These are phyloP conservation scores for Hypoxylon sp. DNA, from an alignment of 2,329 filamentous ascomycete species.

Conservation along the genomic window DNA sequence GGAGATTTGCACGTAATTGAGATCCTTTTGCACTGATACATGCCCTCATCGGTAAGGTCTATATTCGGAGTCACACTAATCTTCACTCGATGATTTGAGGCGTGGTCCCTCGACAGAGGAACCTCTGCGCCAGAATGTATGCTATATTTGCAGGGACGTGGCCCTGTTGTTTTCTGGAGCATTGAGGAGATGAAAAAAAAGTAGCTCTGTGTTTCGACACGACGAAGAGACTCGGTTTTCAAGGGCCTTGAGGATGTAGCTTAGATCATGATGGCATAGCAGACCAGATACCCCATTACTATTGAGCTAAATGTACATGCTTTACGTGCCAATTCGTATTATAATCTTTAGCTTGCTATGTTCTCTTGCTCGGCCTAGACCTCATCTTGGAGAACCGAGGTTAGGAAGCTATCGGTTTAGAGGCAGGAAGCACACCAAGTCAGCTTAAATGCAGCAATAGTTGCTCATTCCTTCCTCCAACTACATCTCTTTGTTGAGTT, in stretches of 20 bases:
- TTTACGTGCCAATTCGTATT: not conserved
- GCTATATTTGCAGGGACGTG: not conserved
- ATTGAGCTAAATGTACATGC: conserved; percentile 13
- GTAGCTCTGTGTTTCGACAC: not conserved
- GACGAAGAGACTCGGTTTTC: not conserved
- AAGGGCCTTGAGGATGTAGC: not conserved
- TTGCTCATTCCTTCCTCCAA: conserved; percentile 1
- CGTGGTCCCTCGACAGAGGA: not conserved
- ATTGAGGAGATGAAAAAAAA: not conserved
- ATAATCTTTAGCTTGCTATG: not conserved
- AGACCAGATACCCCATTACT: conserved; percentile 46
- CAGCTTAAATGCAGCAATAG: not conserved
- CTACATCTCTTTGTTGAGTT: conserved; percentile 3
- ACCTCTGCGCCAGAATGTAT: too few species aligned
- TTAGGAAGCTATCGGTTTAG: too few species aligned
- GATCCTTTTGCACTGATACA: not conserved
- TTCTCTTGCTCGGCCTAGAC: not conserved
- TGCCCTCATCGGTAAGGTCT: conserved; percentile 12
- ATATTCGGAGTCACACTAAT: conserved; percentile 11
- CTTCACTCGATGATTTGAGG: not conserved
- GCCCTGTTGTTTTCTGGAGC: not conserved
- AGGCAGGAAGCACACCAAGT: not conserved
- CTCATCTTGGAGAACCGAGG: not conserved
- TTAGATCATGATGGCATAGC: conserved; percentile 9
- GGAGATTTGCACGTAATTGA: not conserved